These are phyloP conservation scores for Monilinia polystroma DNA, from an alignment of 2,329 filamentous ascomycete species.

Conservation along the genomic window DNA sequence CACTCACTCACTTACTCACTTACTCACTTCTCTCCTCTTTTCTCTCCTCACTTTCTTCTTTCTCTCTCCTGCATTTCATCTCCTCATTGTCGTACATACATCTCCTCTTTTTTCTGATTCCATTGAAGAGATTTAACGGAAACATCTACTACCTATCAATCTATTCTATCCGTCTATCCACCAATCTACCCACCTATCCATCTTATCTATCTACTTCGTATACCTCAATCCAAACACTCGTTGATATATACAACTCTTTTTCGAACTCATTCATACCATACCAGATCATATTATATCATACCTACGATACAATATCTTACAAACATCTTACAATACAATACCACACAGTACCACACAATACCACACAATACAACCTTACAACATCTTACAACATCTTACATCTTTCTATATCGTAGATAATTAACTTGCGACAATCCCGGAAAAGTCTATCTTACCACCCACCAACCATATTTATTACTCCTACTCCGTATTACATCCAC, in stretches of 20 bases:
- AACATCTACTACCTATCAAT: neutral
- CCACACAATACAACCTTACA: no score
- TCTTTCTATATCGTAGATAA: constrained; percentile 3
- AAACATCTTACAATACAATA: neutral
- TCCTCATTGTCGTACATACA: neutral
- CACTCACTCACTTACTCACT: neutral
- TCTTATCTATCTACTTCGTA: no score
- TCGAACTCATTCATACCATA: neutral
- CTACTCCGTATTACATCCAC: no score
- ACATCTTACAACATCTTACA: neutral
- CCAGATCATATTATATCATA: neutral
- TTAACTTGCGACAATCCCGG: constrained; percentile 14
- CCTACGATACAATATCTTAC: neutral
- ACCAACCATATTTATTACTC: no score
- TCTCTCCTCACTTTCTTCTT: constrained; percentile 12
- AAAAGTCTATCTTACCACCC: neutral
- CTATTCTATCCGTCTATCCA: no score
- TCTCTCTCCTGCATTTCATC: constrained; percentile 11
- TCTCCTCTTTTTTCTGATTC: neutral
- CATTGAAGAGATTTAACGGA: neutral
- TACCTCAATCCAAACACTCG: neutral
- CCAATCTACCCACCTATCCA: no score
- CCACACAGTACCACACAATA: no score
- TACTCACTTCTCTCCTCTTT: neutral
- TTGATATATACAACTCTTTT: constrained; percentile 7